A percentile compares a stretch with the other conserved stretches of the same genome.
phyloP scores from a whole-genome alignment of 345 rosid genomes.

The Linum usitatissimum region DNA sequence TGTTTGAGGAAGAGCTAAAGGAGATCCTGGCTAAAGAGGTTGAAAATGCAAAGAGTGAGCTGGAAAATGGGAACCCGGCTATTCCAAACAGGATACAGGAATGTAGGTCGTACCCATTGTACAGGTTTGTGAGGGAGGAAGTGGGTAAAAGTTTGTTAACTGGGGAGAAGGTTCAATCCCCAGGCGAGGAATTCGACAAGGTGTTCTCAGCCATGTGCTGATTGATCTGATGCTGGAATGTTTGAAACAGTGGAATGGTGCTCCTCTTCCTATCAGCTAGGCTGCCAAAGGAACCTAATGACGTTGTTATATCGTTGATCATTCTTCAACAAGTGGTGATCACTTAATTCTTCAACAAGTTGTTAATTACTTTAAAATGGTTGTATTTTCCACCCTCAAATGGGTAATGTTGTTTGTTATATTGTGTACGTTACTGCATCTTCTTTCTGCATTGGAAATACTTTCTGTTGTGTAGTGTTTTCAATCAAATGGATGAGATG shows the following conservation, averaged over 20 bases:
- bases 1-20: conserved; percentile 20
- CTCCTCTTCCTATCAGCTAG: conserved; percentile 21
- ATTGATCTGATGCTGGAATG: conserved; percentile 26
- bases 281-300: too few relatives aligned
- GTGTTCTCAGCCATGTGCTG: conserved; percentile 22
- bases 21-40: conserved; percentile 21
- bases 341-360: not conserved
- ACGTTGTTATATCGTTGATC: too few relatives aligned
- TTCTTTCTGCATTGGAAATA: too few relatives aligned
- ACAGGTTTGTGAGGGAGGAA: conserved; percentile 27
- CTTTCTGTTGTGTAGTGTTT: too few relatives aligned
- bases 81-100: conserved; percentile 20
- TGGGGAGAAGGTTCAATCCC: conserved; percentile 17
- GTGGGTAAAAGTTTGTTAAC: conserved; percentile 16
- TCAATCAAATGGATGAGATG: too few relatives aligned
- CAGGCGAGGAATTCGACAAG: conserved; percentile 24
- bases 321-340: not conserved
- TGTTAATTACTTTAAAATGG: too few relatives aligned
- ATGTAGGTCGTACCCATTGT: conserved; percentile 27
- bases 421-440: too few relatives aligned
- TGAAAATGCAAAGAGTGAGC: conserved; percentile 16
- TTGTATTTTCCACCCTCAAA: too few relatives aligned
- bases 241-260: conserved; percentile 21
- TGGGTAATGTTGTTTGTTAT: too few relatives aligned
- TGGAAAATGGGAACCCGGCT: conserved; percentile 15